Conservation (phyloP, 176 grass and related monocot species). For the Microstegium vimineum region DNA sequence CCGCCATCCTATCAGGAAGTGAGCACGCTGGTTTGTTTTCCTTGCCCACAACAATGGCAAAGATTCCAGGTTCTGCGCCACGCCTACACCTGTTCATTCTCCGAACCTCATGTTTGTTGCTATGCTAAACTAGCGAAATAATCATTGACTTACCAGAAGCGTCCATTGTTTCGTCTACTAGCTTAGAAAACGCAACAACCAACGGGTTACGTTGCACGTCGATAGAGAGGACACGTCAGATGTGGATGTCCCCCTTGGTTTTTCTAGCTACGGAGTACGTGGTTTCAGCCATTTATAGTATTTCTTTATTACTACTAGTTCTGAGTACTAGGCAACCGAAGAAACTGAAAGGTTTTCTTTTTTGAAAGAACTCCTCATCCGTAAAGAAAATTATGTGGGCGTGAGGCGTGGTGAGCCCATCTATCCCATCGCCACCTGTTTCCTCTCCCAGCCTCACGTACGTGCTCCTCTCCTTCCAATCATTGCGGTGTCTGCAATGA, state of each 20-base stretch:
- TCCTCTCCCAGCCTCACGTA: background rate
- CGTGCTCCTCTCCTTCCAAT: background rate
- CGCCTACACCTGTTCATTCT: constrained; percentile 19
- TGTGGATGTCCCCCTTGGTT: no score
- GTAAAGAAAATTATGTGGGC: background rate
- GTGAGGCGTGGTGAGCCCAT: background rate
- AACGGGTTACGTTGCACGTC: background rate
- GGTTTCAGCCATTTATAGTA: background rate
- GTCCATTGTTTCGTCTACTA: background rate
- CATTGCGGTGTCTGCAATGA: background rate
- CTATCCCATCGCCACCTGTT: background rate
- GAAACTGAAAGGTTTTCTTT: background rate
- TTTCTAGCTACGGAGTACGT: no score
- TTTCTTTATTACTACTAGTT: background rate
- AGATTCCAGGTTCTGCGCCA: background rate
- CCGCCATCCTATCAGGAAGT: background rate
- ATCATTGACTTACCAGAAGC: constrained; percentile 31
- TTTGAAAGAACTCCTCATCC: background rate
- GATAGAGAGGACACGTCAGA: background rate
- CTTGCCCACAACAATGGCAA: constrained; percentile 22
- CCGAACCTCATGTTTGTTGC: constrained; percentile 2
- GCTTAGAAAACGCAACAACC: background rate
- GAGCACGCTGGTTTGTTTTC: constrained; percentile 1
- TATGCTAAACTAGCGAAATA: background rate
- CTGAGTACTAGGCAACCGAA: background rate